These are phyloP conservation scores for Colletotrichum spaethianum DNA, from an alignment of 2,329 filamentous ascomycete species.

Conservation along the genomic window DNA sequence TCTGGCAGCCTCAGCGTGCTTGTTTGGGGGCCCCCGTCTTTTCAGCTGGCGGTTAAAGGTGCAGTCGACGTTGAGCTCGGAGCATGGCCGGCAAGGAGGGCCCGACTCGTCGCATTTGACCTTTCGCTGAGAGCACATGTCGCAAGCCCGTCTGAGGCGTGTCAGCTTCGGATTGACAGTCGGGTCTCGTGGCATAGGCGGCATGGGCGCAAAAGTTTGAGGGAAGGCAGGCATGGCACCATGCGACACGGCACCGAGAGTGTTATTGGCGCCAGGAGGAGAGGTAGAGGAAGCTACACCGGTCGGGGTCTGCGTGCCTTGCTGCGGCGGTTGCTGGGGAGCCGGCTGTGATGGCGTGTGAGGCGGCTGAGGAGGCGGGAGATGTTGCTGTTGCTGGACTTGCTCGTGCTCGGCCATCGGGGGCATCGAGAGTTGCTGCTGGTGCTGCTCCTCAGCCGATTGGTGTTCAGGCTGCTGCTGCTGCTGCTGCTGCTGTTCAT, in stretches of 20 bases:
- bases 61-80: conserved; percentile 70
- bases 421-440: conserved; percentile 17
- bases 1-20: conserved; percentile 69
- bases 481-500: conserved; percentile 19
- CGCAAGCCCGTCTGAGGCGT: conserved; percentile 70
- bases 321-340: conserved; percentile 41
- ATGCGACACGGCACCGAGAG: conserved; percentile 16
- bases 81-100: conserved; percentile 70
- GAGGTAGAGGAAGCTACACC: conserved; percentile 2
- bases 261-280: conserved; percentile 2
- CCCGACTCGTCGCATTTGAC: conserved; percentile 72
- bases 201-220: conserved; percentile 25
- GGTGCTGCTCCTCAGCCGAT: conserved; percentile 22
- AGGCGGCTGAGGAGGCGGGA: conserved; percentile 24
- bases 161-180: conserved; percentile 66
- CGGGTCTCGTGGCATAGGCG: conserved; percentile 51
- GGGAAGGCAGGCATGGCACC: conserved; percentile 18
- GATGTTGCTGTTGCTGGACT: conserved; percentile 23
- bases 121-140: conserved; percentile 74
- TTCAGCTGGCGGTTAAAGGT: conserved; percentile 71
- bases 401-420: conserved; percentile 16
- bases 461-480: conserved; percentile 21
- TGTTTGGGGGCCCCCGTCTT: conserved; percentile 71
- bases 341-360: conserved; percentile 30
- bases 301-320: conserved; percentile 1